Conservation (phyloP, 2,329 filamentous ascomycete genomes). For the Aspergillus pseudoglaucus region DNA sequence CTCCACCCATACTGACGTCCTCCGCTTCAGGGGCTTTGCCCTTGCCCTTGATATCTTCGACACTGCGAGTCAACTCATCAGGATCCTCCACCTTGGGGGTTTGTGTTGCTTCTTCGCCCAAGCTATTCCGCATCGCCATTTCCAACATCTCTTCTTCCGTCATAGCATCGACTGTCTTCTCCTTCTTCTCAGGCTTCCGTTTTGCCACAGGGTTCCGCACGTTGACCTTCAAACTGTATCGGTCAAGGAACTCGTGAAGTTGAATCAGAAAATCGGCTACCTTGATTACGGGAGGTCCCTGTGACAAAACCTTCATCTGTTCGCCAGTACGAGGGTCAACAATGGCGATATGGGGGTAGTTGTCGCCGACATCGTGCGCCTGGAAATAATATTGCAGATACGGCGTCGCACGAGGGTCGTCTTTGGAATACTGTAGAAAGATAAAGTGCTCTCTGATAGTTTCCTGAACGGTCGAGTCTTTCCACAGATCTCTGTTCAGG, state of each 20-base stretch:
- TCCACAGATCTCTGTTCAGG: conserved; percentile 94
- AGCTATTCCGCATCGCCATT: conserved; percentile 83
- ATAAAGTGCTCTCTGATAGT: conserved; percentile 87
- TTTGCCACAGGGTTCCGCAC: conserved; percentile 90
- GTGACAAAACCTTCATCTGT: conserved; percentile 87
- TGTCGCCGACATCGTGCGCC: conserved; percentile 70
- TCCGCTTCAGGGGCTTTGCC: conserved; percentile 44
- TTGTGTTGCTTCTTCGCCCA: conserved; percentile 50
- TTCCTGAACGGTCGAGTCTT: conserved; percentile 70
- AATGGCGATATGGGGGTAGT: conserved; percentile 93
- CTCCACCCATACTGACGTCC: conserved; percentile 31
- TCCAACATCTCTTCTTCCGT: conserved; percentile 97
- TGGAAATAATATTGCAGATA: conserved; percentile 91
- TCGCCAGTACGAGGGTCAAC: conserved; percentile 93
- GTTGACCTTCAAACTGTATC: conserved; percentile 80
- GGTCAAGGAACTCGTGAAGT: conserved; percentile 90
- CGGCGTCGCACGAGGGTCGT: conserved; percentile 67
- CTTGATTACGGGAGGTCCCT: conserved; percentile 69
- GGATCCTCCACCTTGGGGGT: conserved; percentile 64
- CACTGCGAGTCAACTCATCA: conserved; percentile 73
- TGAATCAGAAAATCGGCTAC: conserved; percentile 81
- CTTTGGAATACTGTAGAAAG: conserved; percentile 89
- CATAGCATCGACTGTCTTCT: conserved; percentile 75
- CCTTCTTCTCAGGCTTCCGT: conserved; percentile 63
- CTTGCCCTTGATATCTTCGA: conserved; percentile 40